Conservation (phyloP, 371 early-diverging fungal genomes). For the Circinella minor region DNA sequence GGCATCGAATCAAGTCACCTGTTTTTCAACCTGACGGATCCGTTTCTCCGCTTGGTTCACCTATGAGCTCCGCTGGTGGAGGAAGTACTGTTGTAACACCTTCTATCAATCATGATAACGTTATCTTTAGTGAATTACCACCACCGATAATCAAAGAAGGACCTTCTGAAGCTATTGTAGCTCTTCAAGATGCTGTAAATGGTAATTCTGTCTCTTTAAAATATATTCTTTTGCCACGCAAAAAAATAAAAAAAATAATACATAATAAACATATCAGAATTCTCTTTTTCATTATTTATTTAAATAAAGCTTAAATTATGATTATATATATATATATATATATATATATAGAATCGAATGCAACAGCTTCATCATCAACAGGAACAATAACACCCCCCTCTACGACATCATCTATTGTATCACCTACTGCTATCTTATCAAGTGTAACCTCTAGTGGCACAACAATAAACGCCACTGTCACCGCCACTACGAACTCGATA, state of each 20-base stretch:
- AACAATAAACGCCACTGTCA: no score
- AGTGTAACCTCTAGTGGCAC: background rate
- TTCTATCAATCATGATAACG: slow-evolving; percentile 11
- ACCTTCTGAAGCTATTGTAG: slow-evolving; percentile 52
- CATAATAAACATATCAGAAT: background rate
- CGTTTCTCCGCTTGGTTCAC: slow-evolving; percentile 23
- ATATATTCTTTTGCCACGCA: no score
- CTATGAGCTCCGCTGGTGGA: slow-evolving; percentile 15
- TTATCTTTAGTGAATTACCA: slow-evolving; percentile 27
- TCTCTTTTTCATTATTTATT: background rate
- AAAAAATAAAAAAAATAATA: background rate
- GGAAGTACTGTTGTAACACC: slow-evolving; percentile 14
- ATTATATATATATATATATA: no score
- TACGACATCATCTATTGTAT: background rate
- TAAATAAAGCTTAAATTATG: background rate
- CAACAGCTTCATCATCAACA: background rate
- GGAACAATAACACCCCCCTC: background rate
- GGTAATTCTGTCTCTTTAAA: slow-evolving; percentile 23
- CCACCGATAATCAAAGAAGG: slow-evolving; percentile 33
- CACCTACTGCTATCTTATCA: background rate
- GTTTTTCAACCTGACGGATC: slow-evolving; percentile 29
- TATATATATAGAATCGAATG: background rate
- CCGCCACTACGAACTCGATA: no score
- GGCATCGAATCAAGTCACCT: slow-evolving; percentile 40
- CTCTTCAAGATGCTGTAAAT: slow-evolving; percentile 51